Evolutionary conservation across 2,329 filamentous ascomycete species (phyloP), one percentile per base, ranked within the genome.

Genomic region (Rugonectria rugulosa): DNA sequence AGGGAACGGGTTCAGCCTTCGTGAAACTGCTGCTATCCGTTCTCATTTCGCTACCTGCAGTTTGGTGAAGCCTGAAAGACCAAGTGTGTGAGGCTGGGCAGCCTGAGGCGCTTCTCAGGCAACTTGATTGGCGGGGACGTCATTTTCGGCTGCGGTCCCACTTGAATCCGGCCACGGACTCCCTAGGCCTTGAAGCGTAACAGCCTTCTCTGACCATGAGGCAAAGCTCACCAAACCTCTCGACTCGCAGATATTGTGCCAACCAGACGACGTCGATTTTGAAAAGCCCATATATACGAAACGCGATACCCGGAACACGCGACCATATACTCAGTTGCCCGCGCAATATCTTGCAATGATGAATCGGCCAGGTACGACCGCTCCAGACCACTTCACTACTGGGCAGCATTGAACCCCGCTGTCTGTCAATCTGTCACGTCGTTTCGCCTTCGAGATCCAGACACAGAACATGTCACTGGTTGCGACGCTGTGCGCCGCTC

Each of bases 331-430:
- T 52, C 55, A 43, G 56, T 59, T 47, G 44, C 59, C 61, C 60
- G 65, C 65, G 64, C 69, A 58, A 66, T 58, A 53, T 53, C 53
- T 59, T 63, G 60, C 69, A 73, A 78, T 72, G 70, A 85, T 85
- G 82, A 85, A 85, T 73, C 79, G 82, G 78, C 79, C 81, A 84
- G 82, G 82, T 85, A 85, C 73, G 77, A 69, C 68, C 64, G 59
- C 63, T 64, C 69, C 65, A 61, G 56, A 64, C 54, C 60, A 62
- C 62, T 45, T 64, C 60, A 53, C 65, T 60, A 60, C 60, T 57
- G 63, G 53, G 61, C 61, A 62, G 60, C 64, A 60, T 64, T 47
- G 55, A 59, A 63, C 62, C 67, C 61, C 62, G 54, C 61, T 57
- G 62, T 60, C 58, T 60, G 65, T 53, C 61, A 61, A 53, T 49